These are phyloP conservation scores for Globisporangium uncinulatum DNA, from an alignment of 352 stramenopile species.

Conservation along the genomic window DNA sequence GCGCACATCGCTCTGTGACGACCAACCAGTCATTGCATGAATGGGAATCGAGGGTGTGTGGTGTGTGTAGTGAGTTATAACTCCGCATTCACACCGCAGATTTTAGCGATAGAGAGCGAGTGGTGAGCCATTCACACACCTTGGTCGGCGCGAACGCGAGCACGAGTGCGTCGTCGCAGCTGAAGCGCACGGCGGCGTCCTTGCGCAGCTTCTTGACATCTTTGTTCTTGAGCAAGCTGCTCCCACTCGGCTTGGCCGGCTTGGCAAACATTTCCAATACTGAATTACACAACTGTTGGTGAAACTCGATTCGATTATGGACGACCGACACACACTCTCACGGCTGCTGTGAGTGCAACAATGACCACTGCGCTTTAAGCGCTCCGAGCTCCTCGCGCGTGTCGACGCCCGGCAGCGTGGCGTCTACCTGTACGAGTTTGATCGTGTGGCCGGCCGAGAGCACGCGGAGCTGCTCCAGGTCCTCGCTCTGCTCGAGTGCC, in stretches of 20 bases:
- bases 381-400: conserved; percentile 56
- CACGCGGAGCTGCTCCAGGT: conserved; percentile 82
- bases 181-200: conserved; percentile 38
- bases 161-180: conserved; percentile 26
- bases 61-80: neutral
- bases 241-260: conserved; percentile 68
- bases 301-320: neutral
- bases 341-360: too few species aligned
- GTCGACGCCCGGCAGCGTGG: conserved; percentile 61
- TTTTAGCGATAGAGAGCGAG: neutral
- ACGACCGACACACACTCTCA: too few species aligned
- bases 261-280: conserved; percentile 70
- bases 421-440: conserved; percentile 54
- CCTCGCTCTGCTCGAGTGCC: conserved; percentile 53
- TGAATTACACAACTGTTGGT: neutral
- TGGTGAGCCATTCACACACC: conserved; percentile 9
- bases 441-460: conserved; percentile 74
- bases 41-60: neutral
- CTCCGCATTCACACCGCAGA: too few species aligned
- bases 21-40: neutral
- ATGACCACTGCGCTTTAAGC: conserved; percentile 29
- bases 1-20: conserved; percentile 33
- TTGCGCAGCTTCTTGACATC: conserved; percentile 82
- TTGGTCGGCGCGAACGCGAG: conserved; percentile 41
- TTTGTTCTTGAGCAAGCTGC: conserved; percentile 78